Evolutionary conservation across 768 basidiomycete species (phyloP), one percentile per base, ranked within the genome.

Genomic region (Tylopilus vinaceipallidus): DNA sequence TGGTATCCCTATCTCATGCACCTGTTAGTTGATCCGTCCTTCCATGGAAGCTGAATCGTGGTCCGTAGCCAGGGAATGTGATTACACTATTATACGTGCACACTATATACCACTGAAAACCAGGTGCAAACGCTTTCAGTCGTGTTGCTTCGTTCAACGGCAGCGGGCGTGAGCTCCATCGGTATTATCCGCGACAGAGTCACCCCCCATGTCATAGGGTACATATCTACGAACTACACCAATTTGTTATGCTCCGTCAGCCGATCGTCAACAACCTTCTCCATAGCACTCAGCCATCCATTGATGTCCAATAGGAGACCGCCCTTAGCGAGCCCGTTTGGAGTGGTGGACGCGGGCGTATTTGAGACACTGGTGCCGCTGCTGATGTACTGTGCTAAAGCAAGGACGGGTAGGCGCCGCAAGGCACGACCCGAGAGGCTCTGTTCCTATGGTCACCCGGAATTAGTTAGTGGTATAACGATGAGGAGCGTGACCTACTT

Each of bases 361-460:
- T 44, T 74, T 3, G 58, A 53, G 16, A 52, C 13, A 38, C 30
- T 45, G 32, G 60, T 44, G 16, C 80, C 78, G 14, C 76, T 68
- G 24, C 84, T 80, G 42, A 98, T 84, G 63, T 92, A 86, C 8
- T 82, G 78, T 4, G 95, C 91, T 39, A 97, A 82, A 2, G 95
- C 91, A 17, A 98, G 80, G 39, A 98, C 92, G 3, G 97, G 97
- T n/a, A 99, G 75, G 7, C 94, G 83, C 12, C 97, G 83, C 12
- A 99, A 77, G 1, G 91, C 86, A 30, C 97, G 85, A 13, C 97
- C 97, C 14, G 95, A 97, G 77, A 98, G 83, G n/a, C 80, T 80
- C 64, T 92, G 84, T 16, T 66, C 66, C 87, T 89, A 47, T 22
- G 27, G 7, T 20, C 14, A 17, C 16, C 29, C 11, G 19, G n/a